Evolutionary conservation across 1,284 basidiomycete genomes (phyloP).

Genomic region (Ganoderma sp.): DNA sequence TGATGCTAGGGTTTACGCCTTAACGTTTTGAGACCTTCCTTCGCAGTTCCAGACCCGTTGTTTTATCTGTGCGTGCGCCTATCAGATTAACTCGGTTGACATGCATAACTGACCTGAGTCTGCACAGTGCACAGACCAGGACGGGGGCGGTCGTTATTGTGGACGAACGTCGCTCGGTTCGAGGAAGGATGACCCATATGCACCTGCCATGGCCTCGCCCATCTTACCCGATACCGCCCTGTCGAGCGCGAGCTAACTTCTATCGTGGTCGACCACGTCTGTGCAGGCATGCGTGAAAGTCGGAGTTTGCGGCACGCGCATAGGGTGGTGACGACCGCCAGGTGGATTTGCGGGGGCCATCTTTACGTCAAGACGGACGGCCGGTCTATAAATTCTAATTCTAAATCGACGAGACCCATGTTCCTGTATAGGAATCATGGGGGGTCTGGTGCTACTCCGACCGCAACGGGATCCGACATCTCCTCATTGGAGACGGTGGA

Average conservation of each 20-base stretch:
- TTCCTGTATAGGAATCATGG: background rate
- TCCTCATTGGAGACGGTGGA: background rate
- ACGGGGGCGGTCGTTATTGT: background rate
- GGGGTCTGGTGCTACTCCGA: background rate
- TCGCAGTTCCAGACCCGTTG: background rate
- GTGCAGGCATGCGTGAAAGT: background rate
- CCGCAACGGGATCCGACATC: background rate
- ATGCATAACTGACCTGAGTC: background rate
- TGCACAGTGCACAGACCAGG: background rate
- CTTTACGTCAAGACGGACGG: background rate
- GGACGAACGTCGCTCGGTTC: background rate
- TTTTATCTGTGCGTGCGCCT: background rate
- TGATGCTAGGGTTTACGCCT: background rate
- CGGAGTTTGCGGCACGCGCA: background rate
- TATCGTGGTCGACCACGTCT: background rate
- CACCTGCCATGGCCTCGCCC: background rate
- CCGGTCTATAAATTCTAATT: background rate
- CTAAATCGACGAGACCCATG: background rate
- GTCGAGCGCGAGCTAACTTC: background rate
- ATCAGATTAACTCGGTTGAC: background rate
- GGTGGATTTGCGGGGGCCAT: background rate
- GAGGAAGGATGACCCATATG: background rate
- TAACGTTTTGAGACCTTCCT: background rate
- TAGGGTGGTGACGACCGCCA: background rate
- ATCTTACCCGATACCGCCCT: background rate